Base-by-base conservation (phyloP, 2,329 filamentous ascomycete species). In the Colletotrichum sublineola region DNA sequence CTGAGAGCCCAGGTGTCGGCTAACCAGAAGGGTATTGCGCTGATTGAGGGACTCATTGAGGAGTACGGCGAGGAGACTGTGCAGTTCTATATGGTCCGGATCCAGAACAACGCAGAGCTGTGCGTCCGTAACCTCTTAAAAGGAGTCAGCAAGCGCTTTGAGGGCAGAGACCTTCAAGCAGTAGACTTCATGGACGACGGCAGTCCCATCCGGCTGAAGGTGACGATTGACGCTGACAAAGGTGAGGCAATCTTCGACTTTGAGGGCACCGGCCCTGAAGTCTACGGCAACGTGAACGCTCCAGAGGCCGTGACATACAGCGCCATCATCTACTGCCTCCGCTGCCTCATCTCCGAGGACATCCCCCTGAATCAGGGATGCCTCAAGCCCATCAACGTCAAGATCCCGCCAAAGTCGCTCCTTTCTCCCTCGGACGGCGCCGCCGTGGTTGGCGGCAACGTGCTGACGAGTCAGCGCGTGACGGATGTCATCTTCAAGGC, bases 291-390 rank as follows among this genome's bases (percentile, higher is more conserved):
- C 76, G 92, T 92, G 81, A 96, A 96, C 77, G 93, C 94, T 0
- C 94, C 94, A 0, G 89, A 94, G 81, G 94, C 94, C 3, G 93
- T 96, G 60, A 95, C 93, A 0, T 94, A 93, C 82, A 93, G 90
- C 8, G 94, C 94, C n/a, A 95, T 96, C 75, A 96, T 96, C 75
- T 96, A 96, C 84, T 96, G 93, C 76, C 85, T 96, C 20, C 89
- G 94, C 36, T 94, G 91, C 76, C 86, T 96, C 68, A 95, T 96
- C 75, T 92, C 89, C 11, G 90, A 94, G 77, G 93, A 96, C 74
- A 95, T 96, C 9, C 94, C 94, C 0, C 84, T 96, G 4, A 96
- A 96, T 80, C 94, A 96, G 80, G 94, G 94, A 73, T 96, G 94
- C 73, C 82, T 96, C 33, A 90, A 90, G 71, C 93, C 93, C 0